phyloP scores from a whole-genome alignment of 2,329 filamentous ascomycete genomes.

The Lasiodiplodia citricola region DNA sequence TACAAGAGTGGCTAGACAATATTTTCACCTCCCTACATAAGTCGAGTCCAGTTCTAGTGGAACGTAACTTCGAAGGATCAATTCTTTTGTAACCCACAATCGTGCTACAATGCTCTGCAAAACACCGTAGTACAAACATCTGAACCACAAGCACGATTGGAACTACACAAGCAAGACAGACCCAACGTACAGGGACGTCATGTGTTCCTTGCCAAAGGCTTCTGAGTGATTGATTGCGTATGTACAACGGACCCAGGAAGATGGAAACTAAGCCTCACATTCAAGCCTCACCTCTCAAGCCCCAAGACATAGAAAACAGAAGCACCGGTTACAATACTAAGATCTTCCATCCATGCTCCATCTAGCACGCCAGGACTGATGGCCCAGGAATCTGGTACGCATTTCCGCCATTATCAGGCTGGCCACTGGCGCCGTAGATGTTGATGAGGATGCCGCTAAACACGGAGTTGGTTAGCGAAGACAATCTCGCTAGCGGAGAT shows the following conservation, averaged over 20 bases:
- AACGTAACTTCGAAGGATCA: no score
- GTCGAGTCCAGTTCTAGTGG: no score
- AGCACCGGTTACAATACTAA: no score
- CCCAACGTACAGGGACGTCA: background rate
- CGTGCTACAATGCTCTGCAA: background rate
- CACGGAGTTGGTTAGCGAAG: background rate
- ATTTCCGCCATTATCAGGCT: slow-evolving; percentile 30
- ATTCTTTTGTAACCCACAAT: background rate
- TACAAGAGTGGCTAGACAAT: no score
- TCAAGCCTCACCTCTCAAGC: background rate
- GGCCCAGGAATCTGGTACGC: slow-evolving; percentile 34
- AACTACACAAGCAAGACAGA: background rate
- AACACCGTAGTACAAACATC: background rate
- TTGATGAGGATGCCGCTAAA: slow-evolving; percentile 31
- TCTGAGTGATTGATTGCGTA: background rate
- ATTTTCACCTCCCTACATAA: no score
- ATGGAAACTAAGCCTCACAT: no score
- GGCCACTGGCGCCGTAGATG: slow-evolving; percentile 31
- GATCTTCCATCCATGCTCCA: no score
- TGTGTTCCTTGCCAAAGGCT: background rate
- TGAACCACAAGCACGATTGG: background rate
- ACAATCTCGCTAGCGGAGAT: background rate
- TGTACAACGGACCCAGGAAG: background rate
- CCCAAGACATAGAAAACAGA: background rate
- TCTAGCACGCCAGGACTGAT: slow-evolving; percentile 30